Base-by-base conservation (phyloP, 2,329 filamentous ascomycete species). In the Fusarium albosuccineum region DNA sequence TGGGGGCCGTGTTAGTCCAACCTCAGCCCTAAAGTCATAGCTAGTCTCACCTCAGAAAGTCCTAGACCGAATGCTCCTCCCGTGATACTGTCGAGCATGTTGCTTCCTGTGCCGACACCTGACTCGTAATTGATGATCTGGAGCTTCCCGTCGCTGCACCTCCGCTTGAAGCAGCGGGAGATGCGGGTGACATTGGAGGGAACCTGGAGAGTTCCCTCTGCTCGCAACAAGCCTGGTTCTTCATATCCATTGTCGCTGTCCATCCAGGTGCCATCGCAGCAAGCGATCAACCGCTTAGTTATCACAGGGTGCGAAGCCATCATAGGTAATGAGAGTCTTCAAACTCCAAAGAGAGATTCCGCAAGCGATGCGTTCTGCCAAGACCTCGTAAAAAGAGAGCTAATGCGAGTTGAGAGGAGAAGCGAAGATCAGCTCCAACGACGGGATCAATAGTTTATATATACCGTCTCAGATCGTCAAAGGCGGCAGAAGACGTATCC, bases 71-170 rank as follows among this genome's bases (percentile, higher is more conserved):
- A 86, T 3, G 85, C 83, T 42, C 86, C 86, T 6, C 86, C 86
- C 0, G 82, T 82, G 14, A 88, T 64, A 44, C 79, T 79, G 58
- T 87, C 84, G n/a, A 86, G 56, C 30, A 80, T 66, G 44, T 81
- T 82, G 64, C 82, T 81, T 2, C 82, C 83, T 4, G 85, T 86
- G 14, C 87, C 87, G 29, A 89, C 86, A 17, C 87, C 87, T 9
- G 86, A 85, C 71, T 88, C 85, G 71, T 90, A 90, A 69, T 83
- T 85, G 58, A 89, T 84, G 66, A 89, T 83, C 73, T 89, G 87
- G 41, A 86, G 79, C 16, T 78, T 83, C 33, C 83, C 84, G 71
- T 88, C 85, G 34, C 73, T 77, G 70, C 83, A 85, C 39, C 73
- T 78, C 37, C 82, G 81, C 66, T 83, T 84, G 70, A 90, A 83